These are phyloP conservation scores for Helichrysum umbraculigerum DNA, from an alignment of 129 eudicot species.

Conservation along the genomic window DNA sequence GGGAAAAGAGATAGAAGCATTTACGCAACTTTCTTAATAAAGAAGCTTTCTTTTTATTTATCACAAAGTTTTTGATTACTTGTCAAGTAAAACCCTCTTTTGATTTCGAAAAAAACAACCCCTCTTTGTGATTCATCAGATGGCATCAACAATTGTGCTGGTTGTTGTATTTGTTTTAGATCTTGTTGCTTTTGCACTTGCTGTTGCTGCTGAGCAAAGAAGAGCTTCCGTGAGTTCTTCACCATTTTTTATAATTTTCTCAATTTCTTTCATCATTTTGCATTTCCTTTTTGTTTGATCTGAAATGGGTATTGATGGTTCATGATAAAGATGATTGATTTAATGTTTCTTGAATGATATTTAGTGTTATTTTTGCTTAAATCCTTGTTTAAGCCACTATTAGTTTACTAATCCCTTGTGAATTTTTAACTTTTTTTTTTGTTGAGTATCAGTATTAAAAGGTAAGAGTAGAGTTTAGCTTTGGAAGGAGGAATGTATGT, in stretches of 20 bases:
- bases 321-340: slow-evolving; percentile 3
- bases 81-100: slow-evolving; percentile 5
- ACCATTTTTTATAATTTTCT: background rate
- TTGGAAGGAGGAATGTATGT: background rate
- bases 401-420: slow-evolving; percentile 2
- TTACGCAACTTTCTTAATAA: slow-evolving; percentile 34
- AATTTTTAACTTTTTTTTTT: background rate
- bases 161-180: slow-evolving; percentile 62
- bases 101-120: background rate
- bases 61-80: slow-evolving; percentile 1
- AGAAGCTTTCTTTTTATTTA: slow-evolving; percentile 11
- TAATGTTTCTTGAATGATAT: background rate
- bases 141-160: slow-evolving; percentile 74
- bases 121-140: slow-evolving; percentile 21
- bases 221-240: slow-evolving; percentile 69
- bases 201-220: slow-evolving; percentile 93
- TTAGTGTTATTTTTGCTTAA: slow-evolving; percentile 6
- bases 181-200: slow-evolving; percentile 91
- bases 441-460: background rate
- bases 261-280: background rate
- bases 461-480: background rate
- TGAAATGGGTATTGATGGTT: slow-evolving; percentile 15
- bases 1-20: slow-evolving; percentile 6
- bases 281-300: slow-evolving; percentile 6
- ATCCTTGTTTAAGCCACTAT: background rate